phyloP scores from a whole-genome alignment of 306 rosid species.

The Betula pendula region DNA sequence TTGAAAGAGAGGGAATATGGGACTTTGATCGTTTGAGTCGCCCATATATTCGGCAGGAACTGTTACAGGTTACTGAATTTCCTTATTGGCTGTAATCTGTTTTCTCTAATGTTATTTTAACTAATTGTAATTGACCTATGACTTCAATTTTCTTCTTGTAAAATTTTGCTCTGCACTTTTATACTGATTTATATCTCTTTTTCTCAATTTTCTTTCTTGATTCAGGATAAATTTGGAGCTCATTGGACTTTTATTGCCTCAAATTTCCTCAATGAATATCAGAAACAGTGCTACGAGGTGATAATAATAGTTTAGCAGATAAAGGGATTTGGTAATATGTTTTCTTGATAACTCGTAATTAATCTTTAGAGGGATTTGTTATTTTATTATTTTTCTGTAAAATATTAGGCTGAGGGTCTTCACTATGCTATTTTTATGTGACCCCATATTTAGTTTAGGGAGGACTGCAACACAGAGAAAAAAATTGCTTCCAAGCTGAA shows the following conservation, averaged over 20 bases:
- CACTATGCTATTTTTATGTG: slow-evolving; percentile 11
- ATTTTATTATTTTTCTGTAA: slow-evolving; percentile 13
- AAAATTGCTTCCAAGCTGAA: slow-evolving; percentile 80
- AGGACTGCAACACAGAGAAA: slow-evolving; percentile 85
- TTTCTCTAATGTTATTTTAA: background rate
- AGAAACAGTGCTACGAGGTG: slow-evolving; percentile 73
- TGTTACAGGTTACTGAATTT: slow-evolving; percentile 60
- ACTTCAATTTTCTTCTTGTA: background rate
- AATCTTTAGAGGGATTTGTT: slow-evolving; percentile 20
- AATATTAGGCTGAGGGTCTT: slow-evolving; percentile 7
- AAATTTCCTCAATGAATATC: slow-evolving; percentile 68
- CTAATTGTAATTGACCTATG: background rate
- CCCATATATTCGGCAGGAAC: slow-evolving; percentile 73
- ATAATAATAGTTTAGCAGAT: slow-evolving; percentile 19
- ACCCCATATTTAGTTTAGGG: slow-evolving; percentile 66
- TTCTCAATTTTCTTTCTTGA: slow-evolving; percentile 15
- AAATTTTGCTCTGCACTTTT: background rate
- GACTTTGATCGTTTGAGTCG: slow-evolving; percentile 85
- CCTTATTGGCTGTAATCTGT: slow-evolving; percentile 19
- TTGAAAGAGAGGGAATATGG: slow-evolving; percentile 94
- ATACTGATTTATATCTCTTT: background rate
- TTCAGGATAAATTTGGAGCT: slow-evolving; percentile 83
- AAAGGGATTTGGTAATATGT: background rate
- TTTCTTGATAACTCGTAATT: slow-evolving; percentile 4
- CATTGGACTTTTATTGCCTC: slow-evolving; percentile 79